Evolutionary conservation across 2,329 filamentous ascomycete species (phyloP), one percentile per base, ranked within the genome.

Genomic region (Pyrenochaeta sp.): DNA sequence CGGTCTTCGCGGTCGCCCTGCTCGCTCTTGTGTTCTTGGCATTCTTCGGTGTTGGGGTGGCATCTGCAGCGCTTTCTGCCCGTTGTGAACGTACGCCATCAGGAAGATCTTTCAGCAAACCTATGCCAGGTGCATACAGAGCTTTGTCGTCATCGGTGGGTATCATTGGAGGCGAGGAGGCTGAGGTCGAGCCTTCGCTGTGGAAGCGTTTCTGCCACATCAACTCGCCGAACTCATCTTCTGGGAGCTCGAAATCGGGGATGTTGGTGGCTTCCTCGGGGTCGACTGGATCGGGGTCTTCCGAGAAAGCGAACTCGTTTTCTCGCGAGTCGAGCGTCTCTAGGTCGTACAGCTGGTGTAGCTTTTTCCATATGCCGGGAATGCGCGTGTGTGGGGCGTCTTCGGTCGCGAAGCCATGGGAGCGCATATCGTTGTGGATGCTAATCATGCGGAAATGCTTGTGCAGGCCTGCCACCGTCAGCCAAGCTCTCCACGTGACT

Each of bases 361-460:
- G 83, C 76, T 98, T 98, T 64, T 85, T 83, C 94, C 95, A 98
- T 60, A 99, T 97, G 35, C 90, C 90, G 0, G 91, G 89, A 63
- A 97, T 95, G 54, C 90, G 89, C 35, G 92, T 97, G 78, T 99
- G 95, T 14, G 85, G 84, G 64, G 87, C 80, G 61, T 85, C 65
- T 68, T 89, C 82, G 45, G 89, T 85, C 74, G 92, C 84, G 72
- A 90, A 89, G 68, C 92, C 92, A 75, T 75, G 68, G 2, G 71
- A 72, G 56, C 68, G 64, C 67, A 73, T 67, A 63, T 73, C 65
- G 51, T 65, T 73, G 55, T 74, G 68, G 20, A 75, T 75, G 7
- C 63, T 70, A 21, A 75, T 73, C 64, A 90, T 84, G 15, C 84
- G 84, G 3, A 87, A 78, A 23, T 83, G 78, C 29, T 80, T 74